Base-by-base conservation (phyloP, 75 land plant genomes). In the Ceratopteris richardii region DNA sequence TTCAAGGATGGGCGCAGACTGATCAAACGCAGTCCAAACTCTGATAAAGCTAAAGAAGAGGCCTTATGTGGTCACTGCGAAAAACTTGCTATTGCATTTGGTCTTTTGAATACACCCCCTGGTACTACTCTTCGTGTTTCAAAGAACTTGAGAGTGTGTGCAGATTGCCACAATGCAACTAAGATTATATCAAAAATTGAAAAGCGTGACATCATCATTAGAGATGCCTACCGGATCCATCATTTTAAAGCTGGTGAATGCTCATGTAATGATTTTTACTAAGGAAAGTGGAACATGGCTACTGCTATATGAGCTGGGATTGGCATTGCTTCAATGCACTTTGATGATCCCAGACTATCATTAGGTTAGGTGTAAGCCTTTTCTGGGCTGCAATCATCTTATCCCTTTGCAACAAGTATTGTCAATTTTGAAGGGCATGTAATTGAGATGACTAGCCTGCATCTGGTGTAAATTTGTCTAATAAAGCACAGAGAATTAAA, bases 161-260 rank as follows among this genome's bases (percentile, higher is more conserved):
- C 50, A n/a, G 50, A 46, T 21, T 46, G 50, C 17, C 50, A 46
- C 50, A 46, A 46, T 46, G 50, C 50, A 4, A 46, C 50, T 21
- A 46, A 46, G 14, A 21, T 46, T n/a, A 46, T 46, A 18, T 46
- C 50, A 21, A 46, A 46, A 21, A 46, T 46, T 21, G 50, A 46
- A 17, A 46, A 46, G 22, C 50, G 50, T 18, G 50, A 46, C 50
- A 46, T 46, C 3, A 46, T 46, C 2, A 46, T 46, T 17, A n/a
- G 50, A 21, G 50, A 46, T 14, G 18, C 50, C 4, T 46, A 21
- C 14, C 50, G 22, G 3, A 46, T 46, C 50, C 50, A 46, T 46
- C 50, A 46, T 17, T 46, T 46, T 17, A 46, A 46, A 21, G 50
- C 18, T 2, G 50, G 50, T 5, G 50, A 46, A 17, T 46, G 50